Evolutionary conservation across 129 eudicot genomes (phyloP).

Genomic region (Kitagawia praeruptora): DNA sequence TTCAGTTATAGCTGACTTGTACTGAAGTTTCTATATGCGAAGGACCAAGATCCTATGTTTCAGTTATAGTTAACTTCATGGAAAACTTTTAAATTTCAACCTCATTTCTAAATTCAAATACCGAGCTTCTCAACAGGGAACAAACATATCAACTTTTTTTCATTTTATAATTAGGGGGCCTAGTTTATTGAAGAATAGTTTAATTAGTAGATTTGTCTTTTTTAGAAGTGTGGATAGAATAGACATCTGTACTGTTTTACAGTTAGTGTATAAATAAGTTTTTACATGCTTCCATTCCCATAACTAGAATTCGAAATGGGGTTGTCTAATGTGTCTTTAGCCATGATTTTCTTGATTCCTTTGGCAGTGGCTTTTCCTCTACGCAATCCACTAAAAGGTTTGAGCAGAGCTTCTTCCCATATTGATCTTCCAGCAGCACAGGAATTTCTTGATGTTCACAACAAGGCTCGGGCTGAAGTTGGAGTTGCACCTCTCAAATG

Average conservation of each 20-base stretch:
- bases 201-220: background rate
- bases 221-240: background rate
- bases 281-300: background rate
- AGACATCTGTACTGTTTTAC: background rate
- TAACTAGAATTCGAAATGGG: slow-evolving; percentile 11
- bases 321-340: slow-evolving; percentile 6
- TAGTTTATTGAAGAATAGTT: background rate
- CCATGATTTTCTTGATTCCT: slow-evolving; percentile 4
- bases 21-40: background rate
- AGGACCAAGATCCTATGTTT: background rate
- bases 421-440: background rate
- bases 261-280: background rate
- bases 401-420: background rate
- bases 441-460: slow-evolving; percentile 48
- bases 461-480: slow-evolving; percentile 51
- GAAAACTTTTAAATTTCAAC: background rate
- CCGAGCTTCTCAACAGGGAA: background rate
- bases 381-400: background rate
- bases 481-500: slow-evolving; percentile 52
- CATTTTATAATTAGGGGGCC: background rate
- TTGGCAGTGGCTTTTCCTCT: background rate
- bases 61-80: background rate
- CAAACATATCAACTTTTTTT: background rate
- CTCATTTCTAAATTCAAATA: background rate
- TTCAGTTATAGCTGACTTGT: background rate